A percentile compares a stretch with the other conserved stretches of the same genome.
These are phyloP conservation scores for Sutorius australiensis DNA, from an alignment of 768 basidiomycete species.

Conservation along the genomic window DNA sequence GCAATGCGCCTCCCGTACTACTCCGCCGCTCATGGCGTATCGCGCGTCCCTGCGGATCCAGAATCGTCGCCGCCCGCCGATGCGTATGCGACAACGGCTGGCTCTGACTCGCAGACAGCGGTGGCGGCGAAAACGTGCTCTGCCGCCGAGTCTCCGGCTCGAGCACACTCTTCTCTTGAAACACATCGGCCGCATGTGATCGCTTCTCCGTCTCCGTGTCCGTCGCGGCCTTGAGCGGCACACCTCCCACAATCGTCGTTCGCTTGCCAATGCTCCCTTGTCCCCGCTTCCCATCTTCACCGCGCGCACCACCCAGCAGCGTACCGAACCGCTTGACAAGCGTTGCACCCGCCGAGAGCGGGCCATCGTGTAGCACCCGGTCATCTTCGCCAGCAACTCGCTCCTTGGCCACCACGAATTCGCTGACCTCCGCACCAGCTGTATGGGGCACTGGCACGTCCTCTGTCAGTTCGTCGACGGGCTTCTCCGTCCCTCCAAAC, in stretches of 20 bases:
- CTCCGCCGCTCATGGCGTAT: conserved; percentile 70
- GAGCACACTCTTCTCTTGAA: conserved; percentile 18
- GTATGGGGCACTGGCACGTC: conserved; percentile 48
- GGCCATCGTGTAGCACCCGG: conserved; percentile 26
- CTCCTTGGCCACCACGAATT: conserved; percentile 46
- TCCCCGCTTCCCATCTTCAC: conserved; percentile 41
- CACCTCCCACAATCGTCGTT: conserved; percentile 48
- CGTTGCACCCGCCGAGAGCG: conserved; percentile 58
- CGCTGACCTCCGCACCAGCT: conserved; percentile 60
- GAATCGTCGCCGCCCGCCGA: conserved; percentile 71
- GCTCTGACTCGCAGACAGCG: conserved; percentile 43
- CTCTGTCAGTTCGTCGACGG: conserved; percentile 43
- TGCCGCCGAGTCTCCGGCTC: conserved; percentile 25
- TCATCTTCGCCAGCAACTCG: conserved; percentile 23
- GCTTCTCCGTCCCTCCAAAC: conserved; percentile 44
- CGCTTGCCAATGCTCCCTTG: conserved; percentile 41
- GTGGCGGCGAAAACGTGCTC: conserved; percentile 25
- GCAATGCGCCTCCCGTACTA: conserved; percentile 65
- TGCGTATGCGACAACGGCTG: conserved; percentile 60
- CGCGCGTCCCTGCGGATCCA: conserved; percentile 64
- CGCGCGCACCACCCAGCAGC: conserved; percentile 48
- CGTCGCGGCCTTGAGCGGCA: conserved; percentile 36
- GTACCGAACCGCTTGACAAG: conserved; percentile 78
- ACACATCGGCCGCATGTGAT: conserved; percentile 12
- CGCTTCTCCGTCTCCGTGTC: conserved; percentile 35